phyloP scores from a whole-genome alignment of 202 grass and related monocot species.

The Musa balbisiana region DNA sequence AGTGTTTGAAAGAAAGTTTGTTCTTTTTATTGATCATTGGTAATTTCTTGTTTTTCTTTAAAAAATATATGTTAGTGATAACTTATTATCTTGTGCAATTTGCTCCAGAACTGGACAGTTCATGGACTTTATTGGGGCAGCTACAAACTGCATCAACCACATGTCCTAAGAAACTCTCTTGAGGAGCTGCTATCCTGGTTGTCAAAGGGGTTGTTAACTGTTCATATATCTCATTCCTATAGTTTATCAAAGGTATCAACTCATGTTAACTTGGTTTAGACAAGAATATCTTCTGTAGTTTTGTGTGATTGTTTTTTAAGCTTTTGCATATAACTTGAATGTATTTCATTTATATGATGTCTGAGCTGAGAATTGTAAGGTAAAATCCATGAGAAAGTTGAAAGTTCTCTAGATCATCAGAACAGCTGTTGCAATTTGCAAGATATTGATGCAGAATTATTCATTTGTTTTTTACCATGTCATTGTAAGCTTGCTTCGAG shows the following conservation, averaged over 20 bases:
- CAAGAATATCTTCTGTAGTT: neutral
- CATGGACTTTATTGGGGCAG: conserved; percentile 95
- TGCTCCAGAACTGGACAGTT: conserved; percentile 82
- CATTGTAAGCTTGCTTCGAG: too few relatives aligned
- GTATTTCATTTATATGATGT: neutral
- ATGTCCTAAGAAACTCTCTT: conserved; percentile 60
- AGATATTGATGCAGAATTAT: too few relatives aligned
- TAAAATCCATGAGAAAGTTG: neutral
- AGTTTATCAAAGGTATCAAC: conserved; percentile 54
- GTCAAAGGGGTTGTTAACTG: conserved; percentile 64
- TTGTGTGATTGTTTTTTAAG: neutral
- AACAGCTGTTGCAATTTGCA: too few relatives aligned
- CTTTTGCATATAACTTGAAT: neutral
- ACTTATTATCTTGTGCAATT: conserved; percentile 2
- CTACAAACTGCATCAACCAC: conserved; percentile 46
- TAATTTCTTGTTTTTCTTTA: neutral
- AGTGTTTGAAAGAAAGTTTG: neutral
- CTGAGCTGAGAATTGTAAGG: neutral
- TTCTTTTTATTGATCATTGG: neutral
- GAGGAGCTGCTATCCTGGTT: conserved; percentile 85
- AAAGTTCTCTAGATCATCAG: too few relatives aligned
- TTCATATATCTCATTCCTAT: conserved; percentile 69
- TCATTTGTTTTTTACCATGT: too few relatives aligned
- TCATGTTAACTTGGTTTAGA: neutral
- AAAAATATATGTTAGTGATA: neutral